Base-by-base conservation (phyloP, 1,284 basidiomycete genomes). In the Calocybe gambosa region DNA sequence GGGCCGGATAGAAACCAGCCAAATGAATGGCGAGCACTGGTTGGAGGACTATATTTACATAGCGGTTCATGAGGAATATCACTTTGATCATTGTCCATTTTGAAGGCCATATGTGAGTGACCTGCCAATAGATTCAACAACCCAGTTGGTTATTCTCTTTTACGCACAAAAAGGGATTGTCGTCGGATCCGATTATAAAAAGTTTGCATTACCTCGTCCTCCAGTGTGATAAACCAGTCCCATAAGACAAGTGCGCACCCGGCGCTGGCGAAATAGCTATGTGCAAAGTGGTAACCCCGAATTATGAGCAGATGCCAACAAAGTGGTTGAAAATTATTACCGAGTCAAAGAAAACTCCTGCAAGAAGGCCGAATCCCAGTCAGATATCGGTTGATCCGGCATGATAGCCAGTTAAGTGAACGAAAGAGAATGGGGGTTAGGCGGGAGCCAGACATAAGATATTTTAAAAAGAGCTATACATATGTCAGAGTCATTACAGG, bases 41-140 rank as follows among this genome's bases (percentile, higher is more conserved):
- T 41, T 56, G 53, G 3, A 50, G 43, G 10, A 36, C 19, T 6
- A 56, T 37, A 31, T 56, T 56, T 23, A 51, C 6, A 38, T 56
- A 56, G 15, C 55, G 55, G 43, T 53, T 57, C 8, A 45, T 26
- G 20, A 57, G 48, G 28, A 55, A 57, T n/a, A 53, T 50, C 12
- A 50, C 38, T 47, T 57, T 57, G 19, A 43, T 49, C 15, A 35
- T 23, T 13, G 55, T 51, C 44, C 44, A 46, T 34, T 49, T 55
- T n/a, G 55, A 43, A 1, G 55, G 55, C 55, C 55, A 57, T 16
- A 57, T 51, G 34, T 46, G 42, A 16, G 36, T 48, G 5, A 55
- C 44, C 55, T 56, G 18, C 8, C n/a, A 15, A 2, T 34, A n/a
- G n/a, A 8, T 16, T 15, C 9, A 12, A 2, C 8, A 7, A 12